Conservation (phyloP, 192 early-diverging fungal genomes). For the Coemansia sp. region DNA sequence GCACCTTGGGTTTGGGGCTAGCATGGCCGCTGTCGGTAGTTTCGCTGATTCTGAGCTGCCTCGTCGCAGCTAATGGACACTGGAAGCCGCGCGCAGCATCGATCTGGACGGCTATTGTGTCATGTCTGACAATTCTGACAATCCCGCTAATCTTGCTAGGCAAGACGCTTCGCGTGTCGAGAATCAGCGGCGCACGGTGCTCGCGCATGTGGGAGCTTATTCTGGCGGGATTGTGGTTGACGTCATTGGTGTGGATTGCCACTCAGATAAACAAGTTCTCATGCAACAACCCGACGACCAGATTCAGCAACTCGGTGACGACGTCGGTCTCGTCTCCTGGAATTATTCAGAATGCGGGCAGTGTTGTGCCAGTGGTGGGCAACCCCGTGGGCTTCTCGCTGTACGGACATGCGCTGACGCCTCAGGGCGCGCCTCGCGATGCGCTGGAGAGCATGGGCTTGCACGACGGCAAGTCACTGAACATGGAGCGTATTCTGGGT, state of each 20-base stretch:
- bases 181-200: conserved; percentile 42
- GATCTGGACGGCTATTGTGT: conserved; percentile 48
- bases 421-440: conserved; percentile 29
- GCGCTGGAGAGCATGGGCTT: conserved; percentile 23
- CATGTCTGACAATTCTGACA: conserved; percentile 42
- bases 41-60: conserved; percentile 38
- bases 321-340: conserved; percentile 8
- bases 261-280: conserved; percentile 54
- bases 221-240: conserved; percentile 48
- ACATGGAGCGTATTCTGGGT: conserved; percentile 33
- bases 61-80: conserved; percentile 51
- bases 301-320: not conserved
- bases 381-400: conserved; percentile 40
- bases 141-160: conserved; percentile 41
- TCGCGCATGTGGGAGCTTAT: conserved; percentile 48
- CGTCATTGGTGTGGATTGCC: conserved; percentile 53
- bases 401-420: conserved; percentile 46
- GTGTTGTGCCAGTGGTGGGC: not conserved
- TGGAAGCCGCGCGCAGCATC: conserved; percentile 55
- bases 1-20: conserved; percentile 31
- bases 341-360: conserved; percentile 2
- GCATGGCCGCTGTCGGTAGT: conserved; percentile 46
- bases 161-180: conserved; percentile 32
- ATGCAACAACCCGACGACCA: conserved; percentile 21
- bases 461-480: not conserved